Base-by-base conservation (phyloP, 768 basidiomycete species). In the Baorangia bicolor region DNA sequence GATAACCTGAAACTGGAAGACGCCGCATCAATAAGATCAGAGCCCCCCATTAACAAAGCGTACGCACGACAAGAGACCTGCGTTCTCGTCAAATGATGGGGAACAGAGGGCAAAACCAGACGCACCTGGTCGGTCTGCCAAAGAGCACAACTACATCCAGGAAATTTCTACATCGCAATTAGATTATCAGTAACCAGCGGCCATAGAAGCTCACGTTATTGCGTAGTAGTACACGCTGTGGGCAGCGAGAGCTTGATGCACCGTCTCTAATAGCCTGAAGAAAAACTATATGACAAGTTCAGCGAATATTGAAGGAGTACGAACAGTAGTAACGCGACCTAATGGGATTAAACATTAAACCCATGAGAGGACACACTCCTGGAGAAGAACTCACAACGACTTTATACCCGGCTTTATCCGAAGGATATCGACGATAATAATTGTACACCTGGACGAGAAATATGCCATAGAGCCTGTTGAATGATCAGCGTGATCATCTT, bases 401-500 rank as follows among this genome's bases (percentile, higher is more conserved):
- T 66, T 83, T 86, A 64, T 83, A 82, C 23, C 75, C 64, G 16
- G 62, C 30, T 52, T 75, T 78, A 69, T 88, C 86, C 33, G 73
- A 72, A 54, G 79, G 79, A 69, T 81, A 87, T 44, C 76, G 74
- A 56, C 71, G 69, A 65, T 81, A 82, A 60, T 87, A 88, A 28
- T 74, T 73, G 66, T 78, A 80, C 8, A 77, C 70, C 66, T 87
- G 85, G 18, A 81, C 72, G 42, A 77, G 62, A 42, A 86, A 73
- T 30, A 85, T 73, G 20, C 85, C 85, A 66, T 80, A 85, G 10
- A 73, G 49, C 34, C 77, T 77, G 63, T 45, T 33, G 35, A 35
- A 78, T 62, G 45, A 67, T 74, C 59, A 77, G 56, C 12, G 2
- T 8, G 8, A 27, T 5, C 14, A 35, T 37, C 18, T 23, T 20